Percentiles rank a stretch among this genome's conserved stretches.
phyloP scores from a whole-genome alignment of 2,329 filamentous ascomycete species.

The Fonsecaea pugnacius region DNA sequence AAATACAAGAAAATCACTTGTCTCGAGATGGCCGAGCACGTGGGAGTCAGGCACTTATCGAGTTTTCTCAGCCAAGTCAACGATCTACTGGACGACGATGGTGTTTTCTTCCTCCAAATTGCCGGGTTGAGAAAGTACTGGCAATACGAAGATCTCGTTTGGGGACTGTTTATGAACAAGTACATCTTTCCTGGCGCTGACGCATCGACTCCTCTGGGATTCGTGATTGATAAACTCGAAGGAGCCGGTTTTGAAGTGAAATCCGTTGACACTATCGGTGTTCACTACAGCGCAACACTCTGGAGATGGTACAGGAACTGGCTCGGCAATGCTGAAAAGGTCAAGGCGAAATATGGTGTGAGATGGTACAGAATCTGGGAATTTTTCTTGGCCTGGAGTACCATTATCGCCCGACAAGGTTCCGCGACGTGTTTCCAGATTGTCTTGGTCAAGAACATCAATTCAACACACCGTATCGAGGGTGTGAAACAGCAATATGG shows the following conservation, averaged over 20 bases:
- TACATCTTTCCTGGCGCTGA: constrained; percentile 98
- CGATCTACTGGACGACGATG: constrained; percentile 95
- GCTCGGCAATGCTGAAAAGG: constrained; percentile 90
- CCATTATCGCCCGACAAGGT: constrained; percentile 82
- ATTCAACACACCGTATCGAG: constrained; percentile 79
- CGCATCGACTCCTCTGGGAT: constrained; percentile 89
- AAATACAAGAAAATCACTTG: constrained; percentile 92
- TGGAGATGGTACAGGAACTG: constrained; percentile 99
- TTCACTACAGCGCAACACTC: constrained; percentile 94
- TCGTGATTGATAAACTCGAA: constrained; percentile 83
- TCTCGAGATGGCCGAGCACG: constrained; percentile 98
- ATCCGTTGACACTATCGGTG: constrained; percentile 86
- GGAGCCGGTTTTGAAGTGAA: constrained; percentile 89
- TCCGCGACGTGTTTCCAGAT: constrained; percentile 86
- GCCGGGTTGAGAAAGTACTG: constrained; percentile 90
- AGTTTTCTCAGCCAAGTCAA: constrained; percentile 83
- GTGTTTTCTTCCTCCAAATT: constrained; percentile 93
- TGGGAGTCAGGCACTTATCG: constrained; percentile 86
- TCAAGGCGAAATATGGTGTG: constrained; percentile 91
- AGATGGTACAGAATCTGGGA: constrained; percentile 98
- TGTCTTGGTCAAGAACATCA: constrained; percentile 85
- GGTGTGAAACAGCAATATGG: constrained; percentile 72
- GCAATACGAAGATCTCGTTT: constrained; percentile 98
- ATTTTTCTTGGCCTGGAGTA: constrained; percentile 84
- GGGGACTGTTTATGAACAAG: constrained; percentile 99